These are phyloP conservation scores for Cyclotella choctawhatcheeana DNA, from an alignment of 108 stramenopile genomes.

Conservation along the genomic window DNA sequence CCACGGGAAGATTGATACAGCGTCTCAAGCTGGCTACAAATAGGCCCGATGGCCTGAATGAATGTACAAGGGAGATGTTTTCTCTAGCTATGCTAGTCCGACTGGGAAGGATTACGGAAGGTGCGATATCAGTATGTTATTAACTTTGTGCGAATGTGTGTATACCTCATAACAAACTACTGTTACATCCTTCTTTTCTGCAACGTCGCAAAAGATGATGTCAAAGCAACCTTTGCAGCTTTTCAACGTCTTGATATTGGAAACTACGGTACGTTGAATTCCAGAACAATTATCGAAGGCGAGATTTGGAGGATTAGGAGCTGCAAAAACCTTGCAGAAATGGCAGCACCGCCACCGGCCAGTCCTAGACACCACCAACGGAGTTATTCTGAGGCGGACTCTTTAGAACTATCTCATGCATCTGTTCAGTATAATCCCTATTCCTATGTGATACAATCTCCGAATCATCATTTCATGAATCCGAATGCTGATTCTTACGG, in stretches of 20 bases:
- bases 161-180: background rate
- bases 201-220: constrained; percentile 52
- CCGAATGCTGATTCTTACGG: background rate
- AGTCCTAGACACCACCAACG: background rate
- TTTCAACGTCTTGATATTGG: constrained; percentile 81
- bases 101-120: constrained; percentile 83
- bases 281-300: constrained; percentile 55
- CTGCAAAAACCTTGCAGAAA: constrained; percentile 30
- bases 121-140: constrained; percentile 1
- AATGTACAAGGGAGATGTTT: constrained; percentile 93
- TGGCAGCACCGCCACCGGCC: background rate
- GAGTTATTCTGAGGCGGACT: constrained; percentile 15
- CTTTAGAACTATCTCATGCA: constrained; percentile 11
- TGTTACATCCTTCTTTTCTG: background rate
- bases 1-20: constrained; percentile 83
- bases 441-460: constrained; percentile 11
- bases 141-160: too few relatives aligned
- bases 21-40: constrained; percentile 75
- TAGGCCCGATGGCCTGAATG: constrained; percentile 72
- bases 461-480: constrained; percentile 24
- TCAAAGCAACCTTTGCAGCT: constrained; percentile 82
- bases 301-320: constrained; percentile 37
- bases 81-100: constrained; percentile 90
- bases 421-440: constrained; percentile 21
- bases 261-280: constrained; percentile 65